phyloP scores from a whole-genome alignment of 176 grass and related monocot species.

The Puccinellia tenuiflora region DNA sequence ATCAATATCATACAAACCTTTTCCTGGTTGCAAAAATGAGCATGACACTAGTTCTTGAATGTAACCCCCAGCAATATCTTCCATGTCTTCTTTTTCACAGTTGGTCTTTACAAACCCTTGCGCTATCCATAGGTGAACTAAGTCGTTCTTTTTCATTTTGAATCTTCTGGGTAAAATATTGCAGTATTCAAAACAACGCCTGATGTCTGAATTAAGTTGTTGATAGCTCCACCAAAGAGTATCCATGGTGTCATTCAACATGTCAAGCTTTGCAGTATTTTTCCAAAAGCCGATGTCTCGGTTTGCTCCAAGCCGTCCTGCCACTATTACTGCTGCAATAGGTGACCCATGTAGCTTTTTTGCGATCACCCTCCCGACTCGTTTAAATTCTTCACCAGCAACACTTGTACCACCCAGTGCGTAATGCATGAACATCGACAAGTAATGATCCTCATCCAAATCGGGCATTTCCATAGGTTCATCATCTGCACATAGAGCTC shows the following conservation, averaged over 20 bases:
- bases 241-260: not conserved
- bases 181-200: not conserved
- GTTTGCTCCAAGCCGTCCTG: not conserved
- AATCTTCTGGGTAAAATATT: not conserved
- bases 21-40: not conserved
- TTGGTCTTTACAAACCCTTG: not conserved
- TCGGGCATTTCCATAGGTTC: too few relatives aligned
- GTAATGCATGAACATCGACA: not conserved
- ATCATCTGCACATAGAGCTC: too few relatives aligned
- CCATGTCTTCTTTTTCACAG: not conserved
- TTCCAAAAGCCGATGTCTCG: not conserved
- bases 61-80: not conserved
- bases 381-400: not conserved
- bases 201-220: not conserved
- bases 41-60: not conserved
- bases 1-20: not conserved
- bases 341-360: conserved; percentile 13
- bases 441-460: too few relatives aligned
- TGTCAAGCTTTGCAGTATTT: not conserved
- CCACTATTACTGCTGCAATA: conserved; percentile 19
- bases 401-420: not conserved
- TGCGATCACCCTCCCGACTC: not conserved
- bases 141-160: fast-evolving
- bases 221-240: not conserved
- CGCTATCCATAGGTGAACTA: not conserved